These are phyloP conservation scores for Lumnitzera littorea DNA, from an alignment of 345 rosid genomes.

Conservation along the genomic window DNA sequence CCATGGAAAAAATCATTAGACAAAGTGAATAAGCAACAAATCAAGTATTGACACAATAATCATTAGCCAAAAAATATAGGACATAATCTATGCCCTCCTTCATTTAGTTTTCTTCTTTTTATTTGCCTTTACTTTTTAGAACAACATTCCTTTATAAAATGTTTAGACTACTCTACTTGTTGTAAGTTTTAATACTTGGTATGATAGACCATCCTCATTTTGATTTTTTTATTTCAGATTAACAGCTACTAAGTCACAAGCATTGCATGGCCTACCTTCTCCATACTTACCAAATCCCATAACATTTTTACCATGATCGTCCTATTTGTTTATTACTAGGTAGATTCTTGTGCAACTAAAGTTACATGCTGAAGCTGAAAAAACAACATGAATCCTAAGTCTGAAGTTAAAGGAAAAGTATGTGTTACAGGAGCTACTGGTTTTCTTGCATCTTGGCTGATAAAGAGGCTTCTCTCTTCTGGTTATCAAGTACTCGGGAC, in stretches of 20 bases:
- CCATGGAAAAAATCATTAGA: no score
- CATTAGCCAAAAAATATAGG: no score
- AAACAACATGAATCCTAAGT: slow-evolving; percentile 16
- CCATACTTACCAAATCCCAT: slow-evolving; percentile 14
- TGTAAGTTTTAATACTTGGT: no score
- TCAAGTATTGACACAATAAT: no score
- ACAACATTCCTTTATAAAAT: no score
- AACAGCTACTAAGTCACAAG: slow-evolving; percentile 9
- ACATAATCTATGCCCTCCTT: no score
- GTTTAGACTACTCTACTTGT: no score
- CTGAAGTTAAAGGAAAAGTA: slow-evolving; percentile 42
- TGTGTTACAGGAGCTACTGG: slow-evolving; percentile 95
- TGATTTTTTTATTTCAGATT: not conserved
- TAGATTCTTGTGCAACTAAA: not conserved
- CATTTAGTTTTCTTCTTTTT: no score
- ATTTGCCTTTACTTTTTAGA: no score
- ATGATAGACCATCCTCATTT: not conserved
- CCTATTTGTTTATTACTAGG: not conserved
- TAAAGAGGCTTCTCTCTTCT: slow-evolving; percentile 63
- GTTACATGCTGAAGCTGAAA: not conserved
- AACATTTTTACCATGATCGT: not conserved
- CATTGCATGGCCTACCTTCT: slow-evolving; percentile 27
- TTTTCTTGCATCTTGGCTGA: slow-evolving; percentile 84
- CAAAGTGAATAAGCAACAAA: no score
- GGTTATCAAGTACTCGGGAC: slow-evolving; percentile 90